These are phyloP conservation scores for Calonectria fujianensis DNA, from an alignment of 2,329 filamentous ascomycete species.

Conservation along the genomic window DNA sequence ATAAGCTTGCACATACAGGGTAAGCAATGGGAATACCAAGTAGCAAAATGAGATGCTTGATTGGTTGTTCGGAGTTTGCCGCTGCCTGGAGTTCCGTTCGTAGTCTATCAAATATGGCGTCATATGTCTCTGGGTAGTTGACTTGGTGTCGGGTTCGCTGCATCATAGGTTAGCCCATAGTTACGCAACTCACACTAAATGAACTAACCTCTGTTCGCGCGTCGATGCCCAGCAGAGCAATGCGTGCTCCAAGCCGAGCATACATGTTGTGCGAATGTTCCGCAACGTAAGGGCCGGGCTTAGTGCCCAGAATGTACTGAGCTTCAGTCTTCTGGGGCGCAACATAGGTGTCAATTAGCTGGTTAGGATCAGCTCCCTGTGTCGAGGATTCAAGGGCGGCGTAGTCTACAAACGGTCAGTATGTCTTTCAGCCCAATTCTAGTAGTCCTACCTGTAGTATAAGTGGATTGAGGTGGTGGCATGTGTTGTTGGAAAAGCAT, in stretches of 20 bases:
- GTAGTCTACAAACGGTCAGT: slow-evolving; percentile 50
- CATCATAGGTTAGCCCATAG: slow-evolving; percentile 65
- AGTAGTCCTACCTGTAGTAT: slow-evolving; percentile 69
- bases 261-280: slow-evolving; percentile 92
- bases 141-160: slow-evolving; percentile 91
- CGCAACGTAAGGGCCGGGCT: slow-evolving; percentile 90
- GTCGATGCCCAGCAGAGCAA: slow-evolving; percentile 92
- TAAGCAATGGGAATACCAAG: slow-evolving; percentile 92
- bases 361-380: slow-evolving; percentile 79
- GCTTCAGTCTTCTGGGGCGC: slow-evolving; percentile 73
- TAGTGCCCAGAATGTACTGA: slow-evolving; percentile 86
- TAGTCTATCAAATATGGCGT: slow-evolving; percentile 86
- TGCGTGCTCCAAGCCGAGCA: slow-evolving; percentile 85
- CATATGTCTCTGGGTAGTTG: slow-evolving; percentile 94
- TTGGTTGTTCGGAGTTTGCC: slow-evolving; percentile 81
- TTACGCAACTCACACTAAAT: not conserved
- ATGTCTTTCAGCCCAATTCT: not conserved
- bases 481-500: slow-evolving; percentile 98
- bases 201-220: slow-evolving; percentile 86
- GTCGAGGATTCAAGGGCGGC: slow-evolving; percentile 57
- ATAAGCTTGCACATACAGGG: slow-evolving; percentile 73
- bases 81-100: slow-evolving; percentile 82
- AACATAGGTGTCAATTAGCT: slow-evolving; percentile 86
- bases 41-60: slow-evolving; percentile 91
- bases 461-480: slow-evolving; percentile 89